Evolutionary conservation across 2,329 filamentous ascomycete species (phyloP).

Genomic region (Clarireedia hainanense): DNA sequence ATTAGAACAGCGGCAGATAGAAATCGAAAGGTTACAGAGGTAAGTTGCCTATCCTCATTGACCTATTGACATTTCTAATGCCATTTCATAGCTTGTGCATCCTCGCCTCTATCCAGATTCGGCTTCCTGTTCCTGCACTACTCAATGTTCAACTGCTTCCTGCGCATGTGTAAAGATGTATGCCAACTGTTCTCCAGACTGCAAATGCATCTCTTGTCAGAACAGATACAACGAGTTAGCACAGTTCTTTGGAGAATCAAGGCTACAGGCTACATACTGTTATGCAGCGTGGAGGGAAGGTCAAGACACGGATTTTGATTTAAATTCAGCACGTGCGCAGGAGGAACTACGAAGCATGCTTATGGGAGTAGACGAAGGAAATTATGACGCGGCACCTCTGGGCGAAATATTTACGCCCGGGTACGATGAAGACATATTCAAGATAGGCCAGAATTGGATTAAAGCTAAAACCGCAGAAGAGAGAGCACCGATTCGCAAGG

Average conservation of each 20-base stretch:
- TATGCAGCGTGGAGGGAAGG: not conserved
- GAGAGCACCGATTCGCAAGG: not conserved
- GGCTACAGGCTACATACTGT: not conserved
- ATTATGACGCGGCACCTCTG: not conserved
- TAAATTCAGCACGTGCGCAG: not conserved
- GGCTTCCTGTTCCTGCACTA: not conserved
- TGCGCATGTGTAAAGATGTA: slow-evolving; percentile 4
- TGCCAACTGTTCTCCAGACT: not conserved
- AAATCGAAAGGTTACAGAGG: slow-evolving; percentile 3
- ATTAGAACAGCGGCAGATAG: not conserved
- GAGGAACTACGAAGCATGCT: slow-evolving; percentile 1
- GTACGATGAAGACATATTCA: not conserved
- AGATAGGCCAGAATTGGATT: slow-evolving; percentile 1
- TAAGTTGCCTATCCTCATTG: not conserved
- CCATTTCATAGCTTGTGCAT: not conserved
- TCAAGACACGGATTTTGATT: no score
- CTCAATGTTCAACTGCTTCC: not conserved
- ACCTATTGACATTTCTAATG: not conserved
- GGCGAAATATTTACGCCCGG: not conserved
- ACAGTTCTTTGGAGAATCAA: not conserved
- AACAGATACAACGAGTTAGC: not conserved
- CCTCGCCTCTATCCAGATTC: not conserved
- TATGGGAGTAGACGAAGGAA: slow-evolving; percentile 2
- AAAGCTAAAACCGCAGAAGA: not conserved
- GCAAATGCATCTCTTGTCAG: slow-evolving; percentile 4